Conservation (phyloP, 2,329 filamentous ascomycete genomes). For the Penicillium sp. region DNA sequence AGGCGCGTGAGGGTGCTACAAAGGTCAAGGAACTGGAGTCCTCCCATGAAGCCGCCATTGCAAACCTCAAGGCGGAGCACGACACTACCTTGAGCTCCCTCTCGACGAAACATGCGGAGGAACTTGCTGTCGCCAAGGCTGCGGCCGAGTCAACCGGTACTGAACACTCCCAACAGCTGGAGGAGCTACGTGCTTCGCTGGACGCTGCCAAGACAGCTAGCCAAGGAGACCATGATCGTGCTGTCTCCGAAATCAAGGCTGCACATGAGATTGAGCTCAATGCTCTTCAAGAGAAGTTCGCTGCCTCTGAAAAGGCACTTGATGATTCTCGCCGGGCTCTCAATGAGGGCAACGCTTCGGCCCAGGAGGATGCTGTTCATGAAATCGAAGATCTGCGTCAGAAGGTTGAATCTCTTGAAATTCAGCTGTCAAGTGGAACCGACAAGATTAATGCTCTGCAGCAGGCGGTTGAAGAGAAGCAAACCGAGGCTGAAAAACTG, state of each 20-base stretch:
- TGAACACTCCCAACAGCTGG: conserved; percentile 37
- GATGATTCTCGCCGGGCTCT: conserved; percentile 36
- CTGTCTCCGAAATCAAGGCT: conserved; percentile 35
- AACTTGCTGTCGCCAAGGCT: conserved; percentile 38
- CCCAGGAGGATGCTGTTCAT: conserved; percentile 38
- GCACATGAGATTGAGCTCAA: conserved; percentile 39
- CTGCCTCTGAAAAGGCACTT: conserved; percentile 38
- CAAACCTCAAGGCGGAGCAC: conserved; percentile 36
- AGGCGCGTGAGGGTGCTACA: conserved; percentile 26
- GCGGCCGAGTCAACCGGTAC: conserved; percentile 34
- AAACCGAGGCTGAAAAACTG: conserved; percentile 42
- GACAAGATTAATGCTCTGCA: conserved; percentile 41
- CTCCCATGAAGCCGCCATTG: conserved; percentile 34
- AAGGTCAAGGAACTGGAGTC: conserved; percentile 35
- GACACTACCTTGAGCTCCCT: conserved; percentile 30
- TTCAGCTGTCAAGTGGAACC: conserved; percentile 34
- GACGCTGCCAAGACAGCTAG: conserved; percentile 35
- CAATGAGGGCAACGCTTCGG: conserved; percentile 39
- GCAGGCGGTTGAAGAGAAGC: conserved; percentile 39
- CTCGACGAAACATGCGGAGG: conserved; percentile 36
- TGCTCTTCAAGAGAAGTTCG: conserved; percentile 39
- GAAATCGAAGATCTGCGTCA: conserved; percentile 42
- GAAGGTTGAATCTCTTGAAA: conserved; percentile 39
- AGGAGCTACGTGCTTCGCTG: conserved; percentile 39
- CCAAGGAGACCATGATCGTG: conserved; percentile 34